Conservation (phyloP, 176 grass and related monocot species). For the Eleusine indica region DNA sequence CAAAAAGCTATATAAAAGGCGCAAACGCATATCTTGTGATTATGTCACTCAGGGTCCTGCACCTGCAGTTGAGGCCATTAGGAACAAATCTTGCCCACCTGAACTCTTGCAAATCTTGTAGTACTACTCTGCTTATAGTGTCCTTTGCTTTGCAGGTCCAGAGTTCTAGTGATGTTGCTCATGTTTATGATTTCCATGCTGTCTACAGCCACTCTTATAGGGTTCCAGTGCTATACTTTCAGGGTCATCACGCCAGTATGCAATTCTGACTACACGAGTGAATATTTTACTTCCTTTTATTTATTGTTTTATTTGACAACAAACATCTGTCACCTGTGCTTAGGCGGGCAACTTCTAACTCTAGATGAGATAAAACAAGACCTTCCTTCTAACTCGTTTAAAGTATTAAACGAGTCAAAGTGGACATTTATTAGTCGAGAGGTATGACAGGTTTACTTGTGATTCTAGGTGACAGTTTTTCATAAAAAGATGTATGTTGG, state of each 20-base stretch:
- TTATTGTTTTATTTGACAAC: constrained; percentile 31
- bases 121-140: neutral
- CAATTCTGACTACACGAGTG: neutral
- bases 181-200: constrained; percentile 88
- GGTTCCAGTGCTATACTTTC: constrained; percentile 89
- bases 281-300: constrained; percentile 11
- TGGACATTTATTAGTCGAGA: constrained; percentile 95
- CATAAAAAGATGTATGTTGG: neutral
- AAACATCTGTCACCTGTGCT: constrained; percentile 28
- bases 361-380: constrained; percentile 66
- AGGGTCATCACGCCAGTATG: constrained; percentile 65
- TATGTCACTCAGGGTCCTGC: neutral
- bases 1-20: neutral
- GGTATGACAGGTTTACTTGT: constrained; percentile 41
- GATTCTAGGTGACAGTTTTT: neutral
- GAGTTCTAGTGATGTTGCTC: constrained; percentile 41
- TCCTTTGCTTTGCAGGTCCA: constrained; percentile 53
- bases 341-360: constrained; percentile 73
- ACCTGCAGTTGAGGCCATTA: neutral
- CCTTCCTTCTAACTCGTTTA: constrained; percentile 58
- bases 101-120: neutral
- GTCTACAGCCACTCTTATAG: constrained; percentile 82
- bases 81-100: neutral
- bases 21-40: neutral
- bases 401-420: constrained; percentile 70